Evolutionary conservation across 2,329 filamentous ascomycete species (phyloP).

Genomic region (Sclerotinia sclerotiorum): DNA sequence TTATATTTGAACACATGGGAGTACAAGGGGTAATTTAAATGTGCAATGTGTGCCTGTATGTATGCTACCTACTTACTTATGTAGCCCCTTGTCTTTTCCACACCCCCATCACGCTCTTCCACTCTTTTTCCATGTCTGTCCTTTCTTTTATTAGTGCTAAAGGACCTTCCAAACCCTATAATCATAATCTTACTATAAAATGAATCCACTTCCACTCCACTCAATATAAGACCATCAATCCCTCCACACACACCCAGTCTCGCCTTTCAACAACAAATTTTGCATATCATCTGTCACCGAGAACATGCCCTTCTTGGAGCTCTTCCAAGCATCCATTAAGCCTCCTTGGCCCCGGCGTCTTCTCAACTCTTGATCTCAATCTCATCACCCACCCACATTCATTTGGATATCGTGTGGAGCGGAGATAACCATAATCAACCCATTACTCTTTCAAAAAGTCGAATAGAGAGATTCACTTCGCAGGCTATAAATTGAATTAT

Average conservation of each 20-base stretch:
- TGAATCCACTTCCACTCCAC: constrained; percentile 24
- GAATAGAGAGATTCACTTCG: background rate
- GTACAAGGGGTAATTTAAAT: background rate
- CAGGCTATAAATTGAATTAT: background rate
- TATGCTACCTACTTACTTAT: background rate
- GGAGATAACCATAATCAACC: background rate
- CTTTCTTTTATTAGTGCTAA: background rate
- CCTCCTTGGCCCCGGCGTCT: constrained; percentile 32
- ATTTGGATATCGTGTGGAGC: constrained; percentile 14
- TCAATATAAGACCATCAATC: constrained; percentile 22
- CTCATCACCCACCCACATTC: background rate
- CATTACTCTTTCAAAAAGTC: constrained; percentile 4
- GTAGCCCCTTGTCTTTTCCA: constrained; percentile 7
- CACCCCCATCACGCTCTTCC: background rate
- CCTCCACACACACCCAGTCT: constrained; percentile 22
- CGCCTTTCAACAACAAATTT: constrained; percentile 25
- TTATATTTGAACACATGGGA: background rate
- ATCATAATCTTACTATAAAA: background rate
- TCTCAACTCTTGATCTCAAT: constrained; percentile 26
- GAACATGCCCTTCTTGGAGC: constrained; percentile 37
- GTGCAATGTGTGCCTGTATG: background rate
- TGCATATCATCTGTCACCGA: constrained; percentile 31
- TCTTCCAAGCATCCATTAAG: constrained; percentile 26
- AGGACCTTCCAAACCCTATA: background rate
- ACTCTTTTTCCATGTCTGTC: background rate